These are phyloP conservation scores for Tilletia caries DNA, from an alignment of 1,284 basidiomycete genomes.

Conservation along the genomic window DNA sequence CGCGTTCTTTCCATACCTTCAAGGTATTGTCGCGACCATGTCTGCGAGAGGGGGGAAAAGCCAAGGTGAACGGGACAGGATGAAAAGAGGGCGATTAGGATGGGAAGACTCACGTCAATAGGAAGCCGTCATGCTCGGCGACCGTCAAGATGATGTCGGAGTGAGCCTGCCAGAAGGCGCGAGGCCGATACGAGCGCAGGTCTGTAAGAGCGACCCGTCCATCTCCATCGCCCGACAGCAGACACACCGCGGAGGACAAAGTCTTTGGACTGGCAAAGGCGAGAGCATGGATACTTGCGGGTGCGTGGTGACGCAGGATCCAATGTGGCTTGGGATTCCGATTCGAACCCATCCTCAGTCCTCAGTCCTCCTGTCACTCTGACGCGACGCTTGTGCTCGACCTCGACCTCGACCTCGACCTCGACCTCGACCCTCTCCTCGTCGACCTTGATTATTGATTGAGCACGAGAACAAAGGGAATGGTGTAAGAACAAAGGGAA, in stretches of 20 bases:
- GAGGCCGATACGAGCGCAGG: constrained; percentile 67
- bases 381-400: too few species aligned
- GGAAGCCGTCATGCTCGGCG: constrained; percentile 65
- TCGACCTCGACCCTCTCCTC: too few species aligned
- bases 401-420: too few species aligned
- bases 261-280: constrained; percentile 64
- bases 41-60: constrained; percentile 55
- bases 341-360: constrained; percentile 4
- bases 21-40: constrained; percentile 82
- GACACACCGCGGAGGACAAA: constrained; percentile 47
- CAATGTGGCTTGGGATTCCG: constrained; percentile 61
- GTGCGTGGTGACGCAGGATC: constrained; percentile 68
- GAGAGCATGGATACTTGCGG: constrained; percentile 62
- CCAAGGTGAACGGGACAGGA: neutral
- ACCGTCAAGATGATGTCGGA: constrained; percentile 70
- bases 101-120: constrained; percentile 67
- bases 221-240: constrained; percentile 75
- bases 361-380: too few species aligned
- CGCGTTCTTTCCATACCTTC: constrained; percentile 61
- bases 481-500: too few species aligned
- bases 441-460: too few species aligned
- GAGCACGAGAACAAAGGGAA: too few species aligned
- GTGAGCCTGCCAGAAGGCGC: constrained; percentile 74
- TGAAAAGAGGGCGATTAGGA: neutral
- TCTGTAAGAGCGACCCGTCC: constrained; percentile 71